Percentiles rank a stretch among this genome's conserved stretches.
These are phyloP conservation scores for Vanrija pseudolonga DNA, from an alignment of 1,284 basidiomycete genomes.

Conservation along the genomic window DNA sequence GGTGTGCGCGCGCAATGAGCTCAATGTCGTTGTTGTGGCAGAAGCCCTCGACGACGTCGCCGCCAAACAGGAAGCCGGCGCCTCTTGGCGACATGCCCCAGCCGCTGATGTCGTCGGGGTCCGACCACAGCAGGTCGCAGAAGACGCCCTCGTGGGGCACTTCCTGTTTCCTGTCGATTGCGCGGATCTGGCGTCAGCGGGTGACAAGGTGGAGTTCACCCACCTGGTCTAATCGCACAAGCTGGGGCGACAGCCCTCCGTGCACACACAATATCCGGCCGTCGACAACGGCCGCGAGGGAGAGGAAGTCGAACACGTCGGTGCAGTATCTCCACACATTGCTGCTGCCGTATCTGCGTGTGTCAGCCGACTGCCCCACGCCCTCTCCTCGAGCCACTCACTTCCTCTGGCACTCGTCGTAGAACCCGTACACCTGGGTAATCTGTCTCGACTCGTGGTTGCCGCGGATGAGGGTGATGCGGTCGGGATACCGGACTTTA, in stretches of 20 bases:
- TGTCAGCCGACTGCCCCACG: constrained; percentile 6
- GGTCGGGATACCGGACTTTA: constrained; percentile 96
- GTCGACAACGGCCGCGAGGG: constrained; percentile 90
- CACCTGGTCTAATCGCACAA: constrained; percentile 82
- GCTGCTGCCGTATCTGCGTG: constrained; percentile 73
- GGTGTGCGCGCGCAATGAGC: constrained; percentile 93
- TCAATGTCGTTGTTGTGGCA: constrained; percentile 89
- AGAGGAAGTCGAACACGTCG: constrained; percentile 96
- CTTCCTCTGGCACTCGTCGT: constrained; percentile 96
- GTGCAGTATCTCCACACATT: constrained; percentile 99
- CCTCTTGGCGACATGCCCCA: constrained; percentile 98
- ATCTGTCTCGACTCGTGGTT: constrained; percentile 99
- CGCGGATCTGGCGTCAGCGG: constrained; percentile 68
- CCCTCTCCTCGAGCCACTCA: background rate
- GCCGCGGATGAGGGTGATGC: constrained; percentile 93
- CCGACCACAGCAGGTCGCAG: constrained; percentile 98
- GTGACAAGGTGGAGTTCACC: constrained; percentile 25
- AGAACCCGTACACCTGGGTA: constrained; percentile 98
- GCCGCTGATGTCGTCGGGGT: constrained; percentile 90
- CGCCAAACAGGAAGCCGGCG: constrained; percentile 92
- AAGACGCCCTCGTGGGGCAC: constrained; percentile 99
- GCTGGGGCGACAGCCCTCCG: constrained; percentile 85
- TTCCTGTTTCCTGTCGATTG: constrained; percentile 94
- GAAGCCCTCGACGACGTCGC: constrained; percentile 84
- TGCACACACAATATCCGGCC: constrained; percentile 89